Conservation (phyloP, 1,284 basidiomycete species). For the Ustilago sp. region DNA sequence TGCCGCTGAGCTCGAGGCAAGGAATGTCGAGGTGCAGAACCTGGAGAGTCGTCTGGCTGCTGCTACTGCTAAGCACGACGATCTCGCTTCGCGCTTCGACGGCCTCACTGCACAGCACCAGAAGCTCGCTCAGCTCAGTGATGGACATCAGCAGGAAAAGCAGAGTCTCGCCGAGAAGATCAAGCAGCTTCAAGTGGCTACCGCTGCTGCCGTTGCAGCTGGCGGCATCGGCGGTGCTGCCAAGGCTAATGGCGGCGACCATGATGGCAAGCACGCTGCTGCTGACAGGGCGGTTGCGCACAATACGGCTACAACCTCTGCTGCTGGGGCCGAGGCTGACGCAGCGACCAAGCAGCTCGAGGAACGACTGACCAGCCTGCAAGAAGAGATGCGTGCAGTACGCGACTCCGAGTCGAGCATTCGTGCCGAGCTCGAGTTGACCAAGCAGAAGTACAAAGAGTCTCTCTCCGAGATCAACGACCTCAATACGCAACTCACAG, state of each 20-base stretch:
- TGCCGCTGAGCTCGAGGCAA: conserved; percentile 80
- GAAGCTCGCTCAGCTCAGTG: conserved; percentile 14
- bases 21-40: conserved; percentile 80
- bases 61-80: conserved; percentile 31
- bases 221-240: conserved; percentile 20
- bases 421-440: conserved; percentile 77
- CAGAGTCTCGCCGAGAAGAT: conserved; percentile 32
- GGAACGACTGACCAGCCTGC: conserved; percentile 73
- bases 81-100: conserved; percentile 30
- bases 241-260: conserved; percentile 6
- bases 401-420: conserved; percentile 48
- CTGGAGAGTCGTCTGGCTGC: conserved; percentile 74
- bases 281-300: not conserved
- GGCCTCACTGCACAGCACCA: conserved; percentile 32
- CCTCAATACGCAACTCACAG: conserved; percentile 71
- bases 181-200: conserved; percentile 40
- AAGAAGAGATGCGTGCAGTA: conserved; percentile 72
- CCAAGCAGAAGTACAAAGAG: conserved; percentile 85
- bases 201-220: conserved; percentile 27
- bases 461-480: conserved; percentile 89
- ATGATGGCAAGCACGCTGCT: not conserved
- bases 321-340: conserved; percentile 81
- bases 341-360: conserved; percentile 80
- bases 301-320: not conserved
- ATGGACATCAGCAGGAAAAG: conserved; percentile 42